These are phyloP conservation scores for Abrus pulchellus DNA, from an alignment of 306 rosid genomes.

Conservation along the genomic window DNA sequence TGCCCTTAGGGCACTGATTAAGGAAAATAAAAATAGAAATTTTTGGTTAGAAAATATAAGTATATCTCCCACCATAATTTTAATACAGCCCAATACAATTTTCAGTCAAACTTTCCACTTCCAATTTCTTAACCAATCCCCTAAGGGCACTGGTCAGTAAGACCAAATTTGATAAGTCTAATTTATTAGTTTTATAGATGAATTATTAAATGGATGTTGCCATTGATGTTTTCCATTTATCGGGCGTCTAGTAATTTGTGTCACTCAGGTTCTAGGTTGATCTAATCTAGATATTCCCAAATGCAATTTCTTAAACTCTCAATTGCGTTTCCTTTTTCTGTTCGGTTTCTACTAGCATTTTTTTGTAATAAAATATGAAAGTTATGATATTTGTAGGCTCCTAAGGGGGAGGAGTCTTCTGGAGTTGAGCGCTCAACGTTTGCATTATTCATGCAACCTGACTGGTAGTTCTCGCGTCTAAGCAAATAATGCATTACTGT, in stretches of 20 bases:
- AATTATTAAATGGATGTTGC: conserved; percentile 7
- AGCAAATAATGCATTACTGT: conserved; percentile 18
- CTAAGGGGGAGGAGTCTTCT: conserved; percentile 74
- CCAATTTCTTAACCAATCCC: too few relatives aligned
- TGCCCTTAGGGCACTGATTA: too few relatives aligned
- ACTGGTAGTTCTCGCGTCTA: conserved; percentile 67
- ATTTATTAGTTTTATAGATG: neutral
- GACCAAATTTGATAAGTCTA: conserved; percentile 15
- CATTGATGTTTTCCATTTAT: neutral
- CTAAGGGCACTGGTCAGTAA: too few relatives aligned
- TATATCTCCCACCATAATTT: too few relatives aligned
- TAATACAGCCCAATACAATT: too few relatives aligned
- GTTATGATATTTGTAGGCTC: conserved; percentile 67
- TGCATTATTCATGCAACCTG: conserved; percentile 97
- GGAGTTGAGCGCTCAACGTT: conserved; percentile 88
- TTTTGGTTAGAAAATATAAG: too few relatives aligned
- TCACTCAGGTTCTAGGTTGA: conserved; percentile 17
- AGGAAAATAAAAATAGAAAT: too few relatives aligned
- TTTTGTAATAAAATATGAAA: neutral
- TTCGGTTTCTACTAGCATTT: conserved; percentile 27
- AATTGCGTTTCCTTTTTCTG: neutral
- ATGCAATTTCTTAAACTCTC: conserved; percentile 14
- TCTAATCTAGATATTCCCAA: conserved; percentile 9
- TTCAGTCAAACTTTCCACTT: too few relatives aligned
- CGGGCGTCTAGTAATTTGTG: neutral